Conservation (phyloP, 768 basidiomycete genomes). For the Chalciporus pseudorubinellus region DNA sequence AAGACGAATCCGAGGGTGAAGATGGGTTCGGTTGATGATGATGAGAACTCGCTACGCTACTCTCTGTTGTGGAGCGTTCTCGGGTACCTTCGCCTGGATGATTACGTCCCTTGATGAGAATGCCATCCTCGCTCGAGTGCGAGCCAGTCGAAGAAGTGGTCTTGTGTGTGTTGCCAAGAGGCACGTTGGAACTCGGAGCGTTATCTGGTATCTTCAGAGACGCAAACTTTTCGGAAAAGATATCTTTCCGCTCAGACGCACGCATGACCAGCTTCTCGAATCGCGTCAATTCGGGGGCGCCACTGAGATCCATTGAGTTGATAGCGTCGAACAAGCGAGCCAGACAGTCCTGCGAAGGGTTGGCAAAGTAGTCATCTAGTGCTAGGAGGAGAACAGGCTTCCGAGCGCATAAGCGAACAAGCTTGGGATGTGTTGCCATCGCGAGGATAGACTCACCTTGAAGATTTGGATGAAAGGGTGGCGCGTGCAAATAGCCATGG, state of each 20-base stretch:
- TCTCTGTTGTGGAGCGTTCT: constrained; percentile 41
- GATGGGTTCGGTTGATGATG: constrained; percentile 36
- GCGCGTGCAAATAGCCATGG: constrained; percentile 89
- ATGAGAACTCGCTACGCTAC: constrained; percentile 33
- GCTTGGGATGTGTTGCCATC: neutral
- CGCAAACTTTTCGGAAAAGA: constrained; percentile 83
- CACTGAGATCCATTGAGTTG: constrained; percentile 86
- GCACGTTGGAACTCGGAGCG: neutral
- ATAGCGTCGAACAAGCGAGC: constrained; percentile 89
- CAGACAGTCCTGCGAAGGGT: constrained; percentile 88
- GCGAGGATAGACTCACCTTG: constrained; percentile 57
- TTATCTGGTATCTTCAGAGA: constrained; percentile 21
- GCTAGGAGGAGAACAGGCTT: constrained; percentile 93
- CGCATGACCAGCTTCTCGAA: constrained; percentile 89
- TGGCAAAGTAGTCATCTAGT: constrained; percentile 89
- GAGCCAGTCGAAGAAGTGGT: constrained; percentile 59
- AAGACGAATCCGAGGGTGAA: constrained; percentile 71
- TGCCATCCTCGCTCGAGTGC: constrained; percentile 66
- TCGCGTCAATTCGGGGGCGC: constrained; percentile 72
- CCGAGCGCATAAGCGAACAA: constrained; percentile 6
- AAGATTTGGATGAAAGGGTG: constrained; percentile 96
- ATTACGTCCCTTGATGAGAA: constrained; percentile 43
- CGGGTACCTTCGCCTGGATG: constrained; percentile 31
- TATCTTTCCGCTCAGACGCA: constrained; percentile 84
- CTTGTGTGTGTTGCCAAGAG: constrained; percentile 37